Evolutionary conservation across 805 yeast genomes (phyloP), one percentile per base, ranked within the genome.

Genomic region (Monosporozyma siamensis): DNA sequence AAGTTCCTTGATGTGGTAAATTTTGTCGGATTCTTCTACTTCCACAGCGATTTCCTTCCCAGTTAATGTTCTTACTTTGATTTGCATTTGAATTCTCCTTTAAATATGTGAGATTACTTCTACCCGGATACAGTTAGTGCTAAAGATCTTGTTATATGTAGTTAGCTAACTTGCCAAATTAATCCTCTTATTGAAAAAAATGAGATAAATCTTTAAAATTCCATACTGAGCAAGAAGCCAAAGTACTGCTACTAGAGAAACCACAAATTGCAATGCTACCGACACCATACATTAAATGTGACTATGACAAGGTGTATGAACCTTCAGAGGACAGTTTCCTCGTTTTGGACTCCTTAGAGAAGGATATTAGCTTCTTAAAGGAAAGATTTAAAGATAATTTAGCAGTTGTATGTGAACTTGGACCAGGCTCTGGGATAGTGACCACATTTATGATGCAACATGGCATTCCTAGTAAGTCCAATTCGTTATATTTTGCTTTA

Each of bases 281-380:
- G 4, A 89, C 97, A 0, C 97, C 97, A 1, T 59, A 62, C 6
- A 67, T 82, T 2, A 61, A 68, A 15, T 71, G 80, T 15, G 82
- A 82, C 53, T 75, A 71, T 47, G 78, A 74, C n/a, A 72, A 71
- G 51, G 95, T 90, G 3, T 92, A 92, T 59, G 98, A 92, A 56
- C 97, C 98, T 0, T 76, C 95, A 0, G 98, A 92, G 54, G 98
- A 92, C 65, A 77, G 95, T 6, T 92, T 82, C 56, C 74, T 90
- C 8, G 67, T 92, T 8, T 63, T 92, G 35, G 98, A 92, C 58
- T 70, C 82, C 12, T 68, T 92, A 38, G 97, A 92, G 54, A 59
- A 67, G 32, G 82, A 84, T 40, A 59, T 56, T 37, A 51, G 47
- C 1, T 68, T 51, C 29, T 54, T 80, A 18, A 36, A 47, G 9